A percentile compares a stretch with the other conserved stretches of the same genome.
Evolutionary conservation across 495 filamentous ascomycete genomes (phyloP).

Genomic region (Chaetomium cochliodes): DNA sequence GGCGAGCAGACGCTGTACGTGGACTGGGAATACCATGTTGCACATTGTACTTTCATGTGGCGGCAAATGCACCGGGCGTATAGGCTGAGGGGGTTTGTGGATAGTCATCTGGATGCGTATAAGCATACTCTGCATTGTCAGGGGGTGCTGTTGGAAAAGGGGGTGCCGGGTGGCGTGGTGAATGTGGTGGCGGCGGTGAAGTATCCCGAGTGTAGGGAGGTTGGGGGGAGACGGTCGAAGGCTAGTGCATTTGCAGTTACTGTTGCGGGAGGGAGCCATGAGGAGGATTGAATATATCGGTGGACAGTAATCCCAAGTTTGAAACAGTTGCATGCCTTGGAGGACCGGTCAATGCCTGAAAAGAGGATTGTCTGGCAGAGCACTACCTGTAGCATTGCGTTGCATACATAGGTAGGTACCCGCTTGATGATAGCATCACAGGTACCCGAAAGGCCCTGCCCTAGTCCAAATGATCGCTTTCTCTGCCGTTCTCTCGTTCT

Average conservation of each 20-base stretch:
- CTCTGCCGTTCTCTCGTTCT: not conserved
- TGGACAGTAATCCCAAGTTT: no score
- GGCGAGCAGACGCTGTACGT: slow-evolving; percentile 30
- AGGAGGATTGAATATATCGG: no score
- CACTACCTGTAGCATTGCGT: no score
- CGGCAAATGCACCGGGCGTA: slow-evolving; percentile 36
- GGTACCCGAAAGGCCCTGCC: slow-evolving; percentile 5
- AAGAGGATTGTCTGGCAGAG: not conserved
- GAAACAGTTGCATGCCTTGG: no score
- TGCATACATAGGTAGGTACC: no score
- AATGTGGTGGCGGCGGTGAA: slow-evolving; percentile 15
- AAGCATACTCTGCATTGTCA: slow-evolving; percentile 22
- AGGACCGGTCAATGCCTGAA: no score
- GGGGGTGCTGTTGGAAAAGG: slow-evolving; percentile 9
- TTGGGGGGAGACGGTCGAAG: not conserved
- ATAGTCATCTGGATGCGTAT: slow-evolving; percentile 21
- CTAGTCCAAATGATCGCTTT: not conserved
- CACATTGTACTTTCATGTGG: slow-evolving; percentile 41
- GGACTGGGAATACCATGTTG: slow-evolving; percentile 38
- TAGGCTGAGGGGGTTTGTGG: slow-evolving; percentile 11
- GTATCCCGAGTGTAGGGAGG: slow-evolving; percentile 18
- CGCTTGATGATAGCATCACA: no score
- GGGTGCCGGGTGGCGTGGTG: slow-evolving; percentile 4
- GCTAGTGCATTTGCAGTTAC: no score
- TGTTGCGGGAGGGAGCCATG: no score